Base-by-base conservation (phyloP, 2,329 filamentous ascomycete species). In the Decorospora gaudefroyi region DNA sequence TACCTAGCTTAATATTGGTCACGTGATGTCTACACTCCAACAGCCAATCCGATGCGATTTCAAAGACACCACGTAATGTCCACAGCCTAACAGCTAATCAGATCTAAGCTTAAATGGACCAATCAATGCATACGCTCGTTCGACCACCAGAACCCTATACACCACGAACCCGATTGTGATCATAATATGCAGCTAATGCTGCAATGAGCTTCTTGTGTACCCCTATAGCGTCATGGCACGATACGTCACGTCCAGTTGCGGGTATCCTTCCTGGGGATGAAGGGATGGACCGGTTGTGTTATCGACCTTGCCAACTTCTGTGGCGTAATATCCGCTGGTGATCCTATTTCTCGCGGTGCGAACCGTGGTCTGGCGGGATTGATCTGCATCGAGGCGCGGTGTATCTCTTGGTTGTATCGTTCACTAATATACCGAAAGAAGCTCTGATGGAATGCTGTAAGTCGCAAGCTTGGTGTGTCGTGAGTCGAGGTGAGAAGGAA, bases 381-480 rank as follows among this genome's bases (percentile, higher is more conserved):
- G 10, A 55, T 23, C 23, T 52, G 42, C 18, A 41, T 9, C 9
- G 46, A 44, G 4, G 49, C 41, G 6, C 33, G 42, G 13, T 55
- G 38, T n/a, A 57, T 33, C 4, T 22, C 45, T 6, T 34, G 42
- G 23, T 51, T 33, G 28, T 55, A 55, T 27, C 41, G 33, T 15
- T 58, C 37, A 4, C 33, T 13, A 2, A 52, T 50, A 17, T 55
- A 58, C n/a, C 40, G 42, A 23, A 38, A 25, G 32, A 58, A 55
- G 16, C 32, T 50, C 2, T 13, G 34, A 21, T 53, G 39, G 27
- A 37, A 58, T 4, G 42, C 34, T 1, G 28, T 19, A 10, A 55
- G 28, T 15, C 28, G 28, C 28, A 30, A 8, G 15, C 12, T 12
- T 39, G 50, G 12, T 41, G 47, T 22, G 9, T 46, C 48, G 11